These are phyloP conservation scores for Phytophthora palmivora DNA, from an alignment of 352 stramenopile species.

Conservation along the genomic window DNA sequence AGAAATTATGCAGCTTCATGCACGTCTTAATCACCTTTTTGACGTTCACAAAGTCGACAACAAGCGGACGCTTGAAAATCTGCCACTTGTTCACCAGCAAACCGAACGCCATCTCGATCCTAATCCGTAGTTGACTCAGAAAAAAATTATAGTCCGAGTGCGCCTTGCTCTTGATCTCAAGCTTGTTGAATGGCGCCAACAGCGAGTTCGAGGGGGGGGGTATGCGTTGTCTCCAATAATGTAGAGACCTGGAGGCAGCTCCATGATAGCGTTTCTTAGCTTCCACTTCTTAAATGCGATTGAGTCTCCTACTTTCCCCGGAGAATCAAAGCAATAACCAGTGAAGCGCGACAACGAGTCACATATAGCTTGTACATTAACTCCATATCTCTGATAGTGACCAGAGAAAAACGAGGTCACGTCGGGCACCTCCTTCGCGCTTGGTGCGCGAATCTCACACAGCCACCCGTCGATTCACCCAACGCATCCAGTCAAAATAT, in stretches of 20 bases:
- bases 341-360: slow-evolving; percentile 17
- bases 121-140: slow-evolving; percentile 37
- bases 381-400: slow-evolving; percentile 18
- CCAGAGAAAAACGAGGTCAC: no score
- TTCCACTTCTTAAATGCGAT: slow-evolving; percentile 20
- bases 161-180: slow-evolving; percentile 1
- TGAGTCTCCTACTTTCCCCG: slow-evolving; percentile 5
- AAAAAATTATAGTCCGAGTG: slow-evolving; percentile 46
- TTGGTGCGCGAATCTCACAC: no score
- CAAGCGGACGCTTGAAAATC: slow-evolving; percentile 23
- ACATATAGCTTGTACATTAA: slow-evolving; percentile 21
- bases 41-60: not conserved
- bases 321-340: slow-evolving; percentile 14
- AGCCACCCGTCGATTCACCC: no score
- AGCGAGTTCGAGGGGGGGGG: slow-evolving; percentile 7
- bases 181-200: slow-evolving; percentile 17
- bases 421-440: slow-evolving; percentile 6
- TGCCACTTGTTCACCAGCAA: slow-evolving; percentile 37
- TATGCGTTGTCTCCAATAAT: slow-evolving; percentile 12
- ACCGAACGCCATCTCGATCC: slow-evolving; percentile 25
- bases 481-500: no score
- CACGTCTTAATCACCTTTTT: slow-evolving; percentile 19
- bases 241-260: slow-evolving; percentile 8
- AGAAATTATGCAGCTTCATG: no score
- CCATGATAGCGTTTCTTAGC: slow-evolving; percentile 13